These are phyloP conservation scores for Stentor roeselii DNA, from an alignment of 73 alveolate species.

Conservation along the genomic window DNA sequence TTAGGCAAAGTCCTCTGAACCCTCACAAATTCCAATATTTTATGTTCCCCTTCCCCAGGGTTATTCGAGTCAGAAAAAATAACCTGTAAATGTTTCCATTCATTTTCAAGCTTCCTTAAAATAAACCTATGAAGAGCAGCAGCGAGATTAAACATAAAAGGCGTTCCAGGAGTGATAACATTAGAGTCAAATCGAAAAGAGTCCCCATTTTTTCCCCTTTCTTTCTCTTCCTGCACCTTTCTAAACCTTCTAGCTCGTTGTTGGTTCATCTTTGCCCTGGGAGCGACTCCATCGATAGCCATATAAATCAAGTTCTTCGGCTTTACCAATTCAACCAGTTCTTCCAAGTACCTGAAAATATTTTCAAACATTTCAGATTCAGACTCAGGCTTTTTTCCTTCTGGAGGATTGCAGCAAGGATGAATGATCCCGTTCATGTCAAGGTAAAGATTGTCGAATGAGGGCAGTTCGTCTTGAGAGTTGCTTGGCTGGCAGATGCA, in stretches of 20 bases:
- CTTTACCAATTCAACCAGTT: conserved; percentile 64
- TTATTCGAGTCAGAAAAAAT: conserved; percentile 92
- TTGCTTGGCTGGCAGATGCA: conserved; percentile 55
- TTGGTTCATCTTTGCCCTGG: conserved; percentile 99
- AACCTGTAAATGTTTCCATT: conserved; percentile 59
- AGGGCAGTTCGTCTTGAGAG: conserved; percentile 48
- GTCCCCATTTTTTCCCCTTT: conserved; percentile 28
- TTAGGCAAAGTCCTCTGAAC: conserved; percentile 74
- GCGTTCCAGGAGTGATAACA: conserved; percentile 96
- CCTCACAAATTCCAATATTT: conserved; percentile 94
- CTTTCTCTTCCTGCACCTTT: conserved; percentile 38
- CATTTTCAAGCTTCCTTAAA: background rate
- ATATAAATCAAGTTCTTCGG: conserved; percentile 90
- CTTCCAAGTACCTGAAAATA: conserved; percentile 87
- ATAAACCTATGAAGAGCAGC: conserved; percentile 38
- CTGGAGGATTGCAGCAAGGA: conserved; percentile 95
- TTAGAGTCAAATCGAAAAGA: conserved; percentile 72
- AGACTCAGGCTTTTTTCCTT: conserved; percentile 80
- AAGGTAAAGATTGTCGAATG: conserved; percentile 92
- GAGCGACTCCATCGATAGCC: conserved; percentile 99
- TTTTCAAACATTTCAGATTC: conserved; percentile 89
- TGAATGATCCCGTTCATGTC: conserved; percentile 99
- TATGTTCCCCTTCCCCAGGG: conserved; percentile 99
- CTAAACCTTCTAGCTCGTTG: conserved; percentile 82
- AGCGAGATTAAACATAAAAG: conserved; percentile 64